Evolutionary conservation across 768 basidiomycete species (phyloP).

Genomic region (Paxillus rubicundulus): DNA sequence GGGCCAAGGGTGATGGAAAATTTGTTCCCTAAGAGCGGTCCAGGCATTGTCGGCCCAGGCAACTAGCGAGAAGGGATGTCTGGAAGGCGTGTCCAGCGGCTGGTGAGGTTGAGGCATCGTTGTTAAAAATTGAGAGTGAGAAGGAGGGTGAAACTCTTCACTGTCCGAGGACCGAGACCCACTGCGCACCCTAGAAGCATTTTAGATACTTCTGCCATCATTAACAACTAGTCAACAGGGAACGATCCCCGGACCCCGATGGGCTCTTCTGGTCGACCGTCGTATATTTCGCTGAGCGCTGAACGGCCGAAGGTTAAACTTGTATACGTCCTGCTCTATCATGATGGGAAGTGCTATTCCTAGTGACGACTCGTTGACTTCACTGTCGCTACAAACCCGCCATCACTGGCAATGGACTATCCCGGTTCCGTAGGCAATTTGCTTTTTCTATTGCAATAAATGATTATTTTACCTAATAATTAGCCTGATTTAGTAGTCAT

Average conservation of each 20-base stretch:
- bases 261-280: not conserved
- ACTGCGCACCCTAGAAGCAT: not conserved
- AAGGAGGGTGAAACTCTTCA: not conserved
- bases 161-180: too few species aligned
- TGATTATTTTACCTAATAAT: too few species aligned
- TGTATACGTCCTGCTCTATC: too few species aligned
- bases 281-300: not conserved
- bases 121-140: not conserved
- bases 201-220: not conserved
- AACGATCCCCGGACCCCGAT: not conserved
- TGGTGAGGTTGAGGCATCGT: slow-evolving; percentile 34
- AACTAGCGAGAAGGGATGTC: slow-evolving; percentile 43
- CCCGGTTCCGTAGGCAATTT: too few species aligned
- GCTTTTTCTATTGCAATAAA: too few species aligned
- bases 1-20: slow-evolving; percentile 43
- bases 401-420: too few species aligned
- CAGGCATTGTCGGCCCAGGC: slow-evolving; percentile 42
- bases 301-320: too few species aligned
- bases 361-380: too few species aligned
- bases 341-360: too few species aligned
- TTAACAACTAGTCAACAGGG: not conserved
- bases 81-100: slow-evolving; percentile 39
- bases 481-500: too few species aligned
- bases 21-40: slow-evolving; percentile 40
- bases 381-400: too few species aligned